Base-by-base conservation (phyloP, 2,329 filamentous ascomycete species). In the Tolypocladium cylindrosporum region DNA sequence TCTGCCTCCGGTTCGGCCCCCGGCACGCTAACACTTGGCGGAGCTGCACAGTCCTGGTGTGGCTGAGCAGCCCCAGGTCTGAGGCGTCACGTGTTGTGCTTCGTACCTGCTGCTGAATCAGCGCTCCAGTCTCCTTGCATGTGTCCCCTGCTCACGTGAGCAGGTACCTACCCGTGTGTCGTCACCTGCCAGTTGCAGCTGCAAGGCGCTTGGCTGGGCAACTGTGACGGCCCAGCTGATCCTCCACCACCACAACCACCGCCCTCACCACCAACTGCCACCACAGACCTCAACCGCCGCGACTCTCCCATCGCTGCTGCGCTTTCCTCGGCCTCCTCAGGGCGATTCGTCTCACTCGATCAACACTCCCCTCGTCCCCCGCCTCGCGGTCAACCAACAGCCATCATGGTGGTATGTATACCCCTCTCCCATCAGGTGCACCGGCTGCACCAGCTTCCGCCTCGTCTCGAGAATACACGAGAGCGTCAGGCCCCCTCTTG, bases 391-490 rank as follows among this genome's bases (percentile, higher is more conserved):
- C 39, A 34, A 27, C 21, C 10, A 55, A 58, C 48, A 63, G 60
- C 59, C 55, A 71, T 58, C 59, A 72, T 72, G 70, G 69, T 72
- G 65, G 69, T 72, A 70, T 53, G 70, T 51, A 19, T 69, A 53
- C 54, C 56, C 10, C 19, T 48, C 54, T 42, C 55, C 41, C 59
- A 11, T 3, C 48, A 27, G 27, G 16, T 51, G 27, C 51, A 57
- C 53, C 54, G 3, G 52, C 16, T 36, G 52, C 36, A 13, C n/a
- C 36, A 27, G 34, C n/a, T n/a, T 19, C 9, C 36, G 52, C 36
- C 52, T 39, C 37, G 37, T 16, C n/a, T 24, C 31, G 36, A 54
- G 52, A 52, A 52, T 31, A 36, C 19, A 5, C 19, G 31, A 37
- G 19, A 36, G 34, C 48, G 11, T 9, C 19, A 21, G 19, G 19